Base-by-base conservation (phyloP, 2,329 filamentous ascomycete genomes). In the Colletotrichum eremochloae region DNA sequence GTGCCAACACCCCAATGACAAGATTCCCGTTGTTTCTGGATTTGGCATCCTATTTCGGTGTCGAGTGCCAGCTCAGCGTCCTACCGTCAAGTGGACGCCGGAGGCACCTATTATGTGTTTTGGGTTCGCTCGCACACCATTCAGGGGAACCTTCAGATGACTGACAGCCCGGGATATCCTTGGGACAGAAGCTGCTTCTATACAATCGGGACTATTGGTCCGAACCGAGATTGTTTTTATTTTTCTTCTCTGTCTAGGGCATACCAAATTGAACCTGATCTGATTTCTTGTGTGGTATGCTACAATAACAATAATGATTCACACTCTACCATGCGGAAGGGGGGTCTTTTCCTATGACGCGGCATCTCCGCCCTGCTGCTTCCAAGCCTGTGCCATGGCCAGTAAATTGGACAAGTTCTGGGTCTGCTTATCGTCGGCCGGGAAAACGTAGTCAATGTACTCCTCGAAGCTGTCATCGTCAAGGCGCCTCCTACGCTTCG, bases 381-480 rank as follows among this genome's bases (percentile, higher is more conserved):
- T 97, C 94, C 96, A 98, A 76, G 91, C 90, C 81, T 95, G 92
- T 69, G 96, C 95, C 89, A 92, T 92, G 74, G 94, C 92, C 84
- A 98, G 85, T 81, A 98, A 86, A 80, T 93, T 94, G 63, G 93
- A 93, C 81, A 98, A 85, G 78, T 94, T 95, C 76, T 93, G 93
- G 68, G 93, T 92, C 80, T 94, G 92, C 84, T 94, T 90, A 81
- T 98, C 95, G 84, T 98, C 96, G 5, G 94, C 95, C 0, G 96
- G 96, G 90, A 99, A 99, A 44, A 99, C 90, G 78, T 97, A 98
- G 81, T 98, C 96, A 84, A 96, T 90, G 82, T 97, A 98, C 84
- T 99, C 96, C 87, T 99, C 95, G 85, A 94, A 98, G 48, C 90
- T 92, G 81, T 96, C 95, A 82, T 98, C 96, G 80, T 97, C 95